Evolutionary conservation across 768 basidiomycete species (phyloP).

Genomic region (Lepiota subincarnata): DNA sequence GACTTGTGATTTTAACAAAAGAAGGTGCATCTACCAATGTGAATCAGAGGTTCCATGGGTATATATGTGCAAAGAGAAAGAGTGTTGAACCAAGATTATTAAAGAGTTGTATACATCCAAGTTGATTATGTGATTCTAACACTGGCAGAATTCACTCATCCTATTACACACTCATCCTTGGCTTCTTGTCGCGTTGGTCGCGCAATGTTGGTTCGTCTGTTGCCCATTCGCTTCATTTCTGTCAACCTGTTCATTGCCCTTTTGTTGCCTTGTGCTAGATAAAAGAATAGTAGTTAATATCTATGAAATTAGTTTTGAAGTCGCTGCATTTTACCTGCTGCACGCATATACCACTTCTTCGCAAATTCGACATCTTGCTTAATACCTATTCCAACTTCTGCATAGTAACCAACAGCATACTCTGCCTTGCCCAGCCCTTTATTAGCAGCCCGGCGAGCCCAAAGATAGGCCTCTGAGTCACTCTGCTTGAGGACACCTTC

Average conservation of each 20-base stretch:
- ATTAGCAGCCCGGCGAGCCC: slow-evolving; percentile 95
- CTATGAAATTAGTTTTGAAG: neutral
- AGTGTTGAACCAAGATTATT: too few species aligned
- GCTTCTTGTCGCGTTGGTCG: slow-evolving; percentile 93
- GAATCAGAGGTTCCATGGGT: too few species aligned
- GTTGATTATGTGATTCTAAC: neutral
- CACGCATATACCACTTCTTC: slow-evolving; percentile 98
- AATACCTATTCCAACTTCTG: slow-evolving; percentile 95
- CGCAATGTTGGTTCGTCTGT: slow-evolving; percentile 69
- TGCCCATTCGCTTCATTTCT: slow-evolving; percentile 89
- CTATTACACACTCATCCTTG: slow-evolving; percentile 86
- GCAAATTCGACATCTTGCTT: slow-evolving; percentile 95
- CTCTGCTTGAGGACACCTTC: slow-evolving; percentile 97
- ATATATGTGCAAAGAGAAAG: too few species aligned
- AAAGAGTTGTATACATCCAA: neutral
- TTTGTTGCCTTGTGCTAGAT: slow-evolving; percentile 92
- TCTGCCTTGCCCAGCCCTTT: slow-evolving; percentile 96
- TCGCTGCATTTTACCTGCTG: slow-evolving; percentile 66
- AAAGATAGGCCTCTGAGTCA: slow-evolving; percentile 97
- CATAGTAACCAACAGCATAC: slow-evolving; percentile 98
- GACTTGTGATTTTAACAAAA: too few species aligned
- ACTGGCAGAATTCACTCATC: neutral
- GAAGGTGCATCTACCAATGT: too few species aligned
- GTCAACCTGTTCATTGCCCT: slow-evolving; percentile 94
- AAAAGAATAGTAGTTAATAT: neutral